These are phyloP conservation scores for Aspergillus candidus DNA, from an alignment of 2,329 filamentous ascomycete genomes.

Conservation along the genomic window DNA sequence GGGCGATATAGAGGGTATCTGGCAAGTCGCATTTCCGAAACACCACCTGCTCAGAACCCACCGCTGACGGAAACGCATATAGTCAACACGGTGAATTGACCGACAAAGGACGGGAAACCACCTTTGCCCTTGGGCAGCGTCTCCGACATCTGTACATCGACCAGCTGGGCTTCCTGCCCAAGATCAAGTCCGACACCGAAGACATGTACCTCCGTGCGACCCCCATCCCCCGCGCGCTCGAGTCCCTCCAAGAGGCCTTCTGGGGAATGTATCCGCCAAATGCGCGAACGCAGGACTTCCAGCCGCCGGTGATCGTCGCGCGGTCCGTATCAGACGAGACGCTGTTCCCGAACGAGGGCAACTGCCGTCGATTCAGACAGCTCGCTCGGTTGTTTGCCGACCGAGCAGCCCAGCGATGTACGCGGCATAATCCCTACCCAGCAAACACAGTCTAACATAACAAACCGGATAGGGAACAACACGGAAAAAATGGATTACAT, in stretches of 20 bases:
- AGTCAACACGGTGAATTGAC: constrained; percentile 62
- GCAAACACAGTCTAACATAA: neutral
- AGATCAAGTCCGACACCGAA: constrained; percentile 49
- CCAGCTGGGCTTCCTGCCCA: constrained; percentile 65
- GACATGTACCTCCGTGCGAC: constrained; percentile 69
- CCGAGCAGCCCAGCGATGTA: constrained; percentile 62
- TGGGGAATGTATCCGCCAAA: constrained; percentile 64
- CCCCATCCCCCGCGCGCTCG: constrained; percentile 67
- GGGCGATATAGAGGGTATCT: constrained; percentile 72
- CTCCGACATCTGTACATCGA: constrained; percentile 68
- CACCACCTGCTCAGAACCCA: neutral
- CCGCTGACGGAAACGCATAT: constrained; percentile 11
- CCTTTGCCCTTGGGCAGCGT: constrained; percentile 61
- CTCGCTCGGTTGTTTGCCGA: constrained; percentile 66
- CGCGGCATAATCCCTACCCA: neutral
- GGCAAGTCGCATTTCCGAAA: constrained; percentile 49
- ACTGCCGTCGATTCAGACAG: constrained; percentile 65
- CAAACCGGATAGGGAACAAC: constrained; percentile 49
- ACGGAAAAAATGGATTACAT: constrained; percentile 78
- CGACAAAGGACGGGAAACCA: constrained; percentile 66
- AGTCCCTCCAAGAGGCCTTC: constrained; percentile 71
- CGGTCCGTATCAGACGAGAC: constrained; percentile 66
- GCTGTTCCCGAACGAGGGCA: constrained; percentile 69
- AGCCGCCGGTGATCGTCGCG: constrained; percentile 59
- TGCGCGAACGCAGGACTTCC: constrained; percentile 48